Conservation (phyloP, 495 filamentous ascomycete species). For the Hypomontagnella monticulosa region DNA sequence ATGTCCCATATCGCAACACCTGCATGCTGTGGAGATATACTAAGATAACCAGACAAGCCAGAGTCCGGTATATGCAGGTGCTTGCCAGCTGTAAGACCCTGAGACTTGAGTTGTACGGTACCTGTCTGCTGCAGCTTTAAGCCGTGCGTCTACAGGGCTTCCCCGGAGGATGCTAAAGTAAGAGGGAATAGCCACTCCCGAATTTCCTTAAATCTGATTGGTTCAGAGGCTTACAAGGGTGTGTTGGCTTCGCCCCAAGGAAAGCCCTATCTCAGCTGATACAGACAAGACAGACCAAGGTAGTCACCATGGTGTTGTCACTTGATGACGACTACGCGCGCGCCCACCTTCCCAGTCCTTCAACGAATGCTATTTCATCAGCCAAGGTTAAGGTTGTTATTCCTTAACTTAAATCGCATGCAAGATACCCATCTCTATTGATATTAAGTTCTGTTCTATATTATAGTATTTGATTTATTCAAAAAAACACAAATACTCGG, state of each 20-base stretch:
- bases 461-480: neutral
- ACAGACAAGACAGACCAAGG: slow-evolving; percentile 1
- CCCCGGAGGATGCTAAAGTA: slow-evolving; percentile 22
- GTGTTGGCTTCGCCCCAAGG: slow-evolving; percentile 26
- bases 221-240: slow-evolving; percentile 8
- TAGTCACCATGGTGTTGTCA: slow-evolving; percentile 23
- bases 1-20: slow-evolving; percentile 16
- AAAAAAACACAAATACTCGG: neutral
- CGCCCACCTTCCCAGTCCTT: neutral
- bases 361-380: slow-evolving; percentile 4
- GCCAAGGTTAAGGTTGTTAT: neutral
- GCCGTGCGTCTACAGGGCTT: slow-evolving; percentile 26
- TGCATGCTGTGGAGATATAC: slow-evolving; percentile 18
- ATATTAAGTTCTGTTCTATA: neutral
- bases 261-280: slow-evolving; percentile 33
- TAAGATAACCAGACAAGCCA: neutral
- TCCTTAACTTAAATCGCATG: neutral
- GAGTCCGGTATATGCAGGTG: slow-evolving; percentile 9
- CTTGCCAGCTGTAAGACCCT: slow-evolving; percentile 15
- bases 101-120: slow-evolving; percentile 18
- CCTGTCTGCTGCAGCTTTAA: slow-evolving; percentile 23
- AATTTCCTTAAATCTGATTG: slow-evolving; percentile 14
- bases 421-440: neutral
- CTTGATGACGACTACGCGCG: slow-evolving; percentile 34
- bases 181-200: slow-evolving; percentile 16